Base-by-base conservation (phyloP, 306 rosid species). In the Quercus engelmannii region DNA sequence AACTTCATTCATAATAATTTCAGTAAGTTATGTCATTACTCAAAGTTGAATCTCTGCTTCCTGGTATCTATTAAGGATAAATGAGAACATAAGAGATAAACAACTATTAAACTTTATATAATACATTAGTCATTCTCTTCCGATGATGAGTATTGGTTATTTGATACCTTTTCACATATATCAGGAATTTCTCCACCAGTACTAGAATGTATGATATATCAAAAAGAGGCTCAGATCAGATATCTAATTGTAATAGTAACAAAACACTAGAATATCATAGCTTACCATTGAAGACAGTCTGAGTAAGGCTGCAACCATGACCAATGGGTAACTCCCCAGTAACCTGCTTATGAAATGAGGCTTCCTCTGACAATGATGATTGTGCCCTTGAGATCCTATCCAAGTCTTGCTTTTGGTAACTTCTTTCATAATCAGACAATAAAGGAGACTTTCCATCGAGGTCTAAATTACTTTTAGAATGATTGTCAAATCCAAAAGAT, bases 271-370 rank as follows among this genome's bases (percentile, higher is more conserved):
- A n/a, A 67, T 35, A 23, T 64, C 52, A 74, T 38, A 61, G 23
- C 51, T 76, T 74, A 91, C 98, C 96, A 77, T 94, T 94, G 77
- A 94, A 92, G 74, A 94, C 76, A 41, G 98, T 94, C 84, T 94
- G 96, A 76, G 91, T 89, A 79, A 94, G 82, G 85, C 85, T 92
- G 79, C 97, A 94, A 14, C 92, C 97, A 72, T 83, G 86, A 54
- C 76, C 86, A 89, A 79, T n/a, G 3, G 96, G 85, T 4, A 85
- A 54, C 84, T 89, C 96, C 62, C 90, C 92, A 68, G 89, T 85
- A 55, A 74, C 56, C 21, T 89, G 96, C 88, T 76, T 86, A 35
- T 85, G 77, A 63, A 89, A n/a, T 5, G 91, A 71, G 68, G 88
- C 80, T 82, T 74, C 86, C 31, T 82, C 90, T 75, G 88, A 86